phyloP scores from a whole-genome alignment of 139 green algal genomes.

The Tetraselmis striata region DNA sequence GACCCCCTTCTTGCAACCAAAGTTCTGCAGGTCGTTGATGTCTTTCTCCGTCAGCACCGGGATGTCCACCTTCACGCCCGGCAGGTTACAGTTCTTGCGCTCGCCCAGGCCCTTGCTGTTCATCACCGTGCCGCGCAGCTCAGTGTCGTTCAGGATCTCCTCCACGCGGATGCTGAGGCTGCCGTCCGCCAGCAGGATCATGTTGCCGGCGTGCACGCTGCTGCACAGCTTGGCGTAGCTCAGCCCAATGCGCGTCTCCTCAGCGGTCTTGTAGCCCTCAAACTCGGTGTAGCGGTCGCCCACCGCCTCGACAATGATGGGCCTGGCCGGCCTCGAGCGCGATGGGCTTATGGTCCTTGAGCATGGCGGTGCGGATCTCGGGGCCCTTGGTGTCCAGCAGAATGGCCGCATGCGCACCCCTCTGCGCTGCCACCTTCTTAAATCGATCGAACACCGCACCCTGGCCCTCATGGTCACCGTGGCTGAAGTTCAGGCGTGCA shows the following conservation, averaged over 20 bases:
- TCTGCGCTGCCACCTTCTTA: constrained; percentile 28
- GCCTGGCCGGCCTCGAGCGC: constrained; percentile 44
- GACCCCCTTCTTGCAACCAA: constrained; percentile 44
- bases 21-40: constrained; percentile 57
- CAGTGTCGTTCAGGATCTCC: constrained; percentile 31
- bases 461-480: constrained; percentile 48
- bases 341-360: constrained; percentile 40
- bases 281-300: constrained; percentile 46
- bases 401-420: neutral
- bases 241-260: constrained; percentile 47
- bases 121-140: constrained; percentile 34
- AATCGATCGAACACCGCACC: constrained; percentile 49
- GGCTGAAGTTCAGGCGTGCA: constrained; percentile 62
- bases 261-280: constrained; percentile 22
- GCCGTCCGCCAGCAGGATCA: constrained; percentile 55
- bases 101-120: constrained; percentile 44
- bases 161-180: constrained; percentile 38
- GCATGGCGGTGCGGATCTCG: constrained; percentile 62
- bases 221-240: constrained; percentile 49
- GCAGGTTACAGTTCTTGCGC: constrained; percentile 57
- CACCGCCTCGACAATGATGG: constrained; percentile 49
- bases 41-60: constrained; percentile 64
- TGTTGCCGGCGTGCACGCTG: constrained; percentile 36
- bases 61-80: constrained; percentile 68
- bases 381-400: constrained; percentile 62